phyloP scores from a whole-genome alignment of 1,139 yeast genomes.

The Saccharomyces hybrid region DNA sequence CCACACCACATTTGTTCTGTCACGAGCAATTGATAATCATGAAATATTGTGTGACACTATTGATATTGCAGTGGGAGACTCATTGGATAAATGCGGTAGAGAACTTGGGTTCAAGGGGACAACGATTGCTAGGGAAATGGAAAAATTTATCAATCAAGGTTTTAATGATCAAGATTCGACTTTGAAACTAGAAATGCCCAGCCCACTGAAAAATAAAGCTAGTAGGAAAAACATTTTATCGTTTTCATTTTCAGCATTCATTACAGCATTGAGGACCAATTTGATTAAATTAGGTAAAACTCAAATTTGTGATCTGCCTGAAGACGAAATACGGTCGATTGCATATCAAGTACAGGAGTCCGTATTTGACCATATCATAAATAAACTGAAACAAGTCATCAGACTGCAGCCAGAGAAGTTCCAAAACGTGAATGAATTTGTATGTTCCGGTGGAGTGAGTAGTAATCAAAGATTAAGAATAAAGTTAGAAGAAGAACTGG shows the following conservation, averaged over 20 bases:
- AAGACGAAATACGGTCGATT: slow-evolving; percentile 34
- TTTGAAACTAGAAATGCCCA: slow-evolving; percentile 31
- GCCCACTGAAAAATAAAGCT: slow-evolving; percentile 46
- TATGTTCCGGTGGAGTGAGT: slow-evolving; percentile 93
- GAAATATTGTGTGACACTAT: slow-evolving; percentile 65
- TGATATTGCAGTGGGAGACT: slow-evolving; percentile 92
- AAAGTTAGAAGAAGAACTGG: slow-evolving; percentile 39
- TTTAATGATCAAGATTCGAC: slow-evolving; percentile 22
- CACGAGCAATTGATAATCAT: slow-evolving; percentile 55
- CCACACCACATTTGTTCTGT: slow-evolving; percentile 80
- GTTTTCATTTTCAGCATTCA: slow-evolving; percentile 77
- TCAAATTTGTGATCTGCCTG: slow-evolving; percentile 11
- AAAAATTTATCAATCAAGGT: slow-evolving; percentile 42
- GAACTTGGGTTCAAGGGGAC: slow-evolving; percentile 72
- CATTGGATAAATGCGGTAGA: slow-evolving; percentile 87
- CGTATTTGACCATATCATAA: slow-evolving; percentile 63
- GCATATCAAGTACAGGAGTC: slow-evolving; percentile 61
- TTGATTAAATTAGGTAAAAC: slow-evolving; percentile 16
- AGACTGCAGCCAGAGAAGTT: slow-evolving; percentile 38
- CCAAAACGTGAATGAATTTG: slow-evolving; percentile 46
- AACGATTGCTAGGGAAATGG: slow-evolving; percentile 82
- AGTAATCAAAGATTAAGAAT: slow-evolving; percentile 57
- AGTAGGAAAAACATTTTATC: slow-evolving; percentile 40
- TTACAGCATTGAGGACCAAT: slow-evolving; percentile 45
- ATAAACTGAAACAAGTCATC: slow-evolving; percentile 52